Base-by-base conservation (phyloP, 1,139 yeast species). In the Pichia inconspicua region DNA sequence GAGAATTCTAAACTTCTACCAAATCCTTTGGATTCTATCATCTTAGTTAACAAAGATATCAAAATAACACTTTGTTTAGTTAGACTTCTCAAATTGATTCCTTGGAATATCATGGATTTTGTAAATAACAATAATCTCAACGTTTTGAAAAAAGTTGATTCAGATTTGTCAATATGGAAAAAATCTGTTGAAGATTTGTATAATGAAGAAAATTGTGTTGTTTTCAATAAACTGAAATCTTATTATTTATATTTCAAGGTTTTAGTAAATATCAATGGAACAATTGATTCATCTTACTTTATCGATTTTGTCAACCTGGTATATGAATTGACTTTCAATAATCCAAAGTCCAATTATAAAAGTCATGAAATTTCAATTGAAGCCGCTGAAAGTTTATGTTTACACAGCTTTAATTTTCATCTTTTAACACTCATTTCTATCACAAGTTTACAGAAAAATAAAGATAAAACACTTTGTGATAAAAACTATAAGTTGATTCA, bases 371-470 rank as follows among this genome's bases (percentile, higher is more conserved):
- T 58, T 9, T 56, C 60, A 15, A 45, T 56, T 27, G 54, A 53
- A 38, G 57, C 55, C 32, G 53, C 60, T 2, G 63, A 61, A 43
- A 49, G 47, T 44, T 46, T 61, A 35, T 52, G 62, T 40, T 53
- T 59, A 34, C 61, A 60, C 45, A 58, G 64, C 48, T 61, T 61
- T 51, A 61, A 61, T 46, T 60, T 61, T 45, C 65, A 61, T 46
- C 50, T 61, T 30, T 30, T 61, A 40, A 55, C 55, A 12, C 47
- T 61, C 45, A 46, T 60, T 31, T 53, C 63, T 14, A 52, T 61
- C 6, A 52, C 53, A 15, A 48, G 45, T 17, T 48, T 61, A 28
- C 53, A 55, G 25, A 51, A 52, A 17, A 40, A 50, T 3, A 44
- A 44, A n/a, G 56, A 55, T 31, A 48, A 48, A 34, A 36, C 39